These are phyloP conservation scores for Nicotiana otophora DNA, from an alignment of 257 asterid genomes.

Conservation along the genomic window DNA sequence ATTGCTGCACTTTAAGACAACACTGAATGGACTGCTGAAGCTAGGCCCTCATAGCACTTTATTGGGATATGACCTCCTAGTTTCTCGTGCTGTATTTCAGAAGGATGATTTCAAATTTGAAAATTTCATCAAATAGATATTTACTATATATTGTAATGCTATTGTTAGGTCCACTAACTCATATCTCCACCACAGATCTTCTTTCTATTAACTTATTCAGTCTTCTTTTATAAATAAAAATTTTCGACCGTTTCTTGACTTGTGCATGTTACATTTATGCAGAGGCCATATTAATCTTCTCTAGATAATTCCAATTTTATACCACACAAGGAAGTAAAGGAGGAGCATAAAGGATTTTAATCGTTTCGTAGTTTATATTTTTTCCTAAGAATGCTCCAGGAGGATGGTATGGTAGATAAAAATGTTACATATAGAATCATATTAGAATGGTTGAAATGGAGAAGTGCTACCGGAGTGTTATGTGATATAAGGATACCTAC, in stretches of 20 bases:
- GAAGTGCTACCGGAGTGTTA: no score
- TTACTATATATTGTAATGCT: neutral
- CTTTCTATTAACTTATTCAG: neutral
- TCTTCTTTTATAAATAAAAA: neutral
- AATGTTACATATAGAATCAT: no score
- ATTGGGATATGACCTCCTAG: neutral
- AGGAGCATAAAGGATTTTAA: neutral
- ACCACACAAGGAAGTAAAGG: neutral
- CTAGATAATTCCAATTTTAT: neutral
- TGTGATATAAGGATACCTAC: no score
- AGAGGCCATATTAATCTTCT: neutral
- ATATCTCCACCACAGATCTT: neutral
- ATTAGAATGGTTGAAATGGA: no score
- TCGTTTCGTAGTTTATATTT: neutral
- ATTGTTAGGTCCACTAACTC: neutral
- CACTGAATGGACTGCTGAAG: neutral
- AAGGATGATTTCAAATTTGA: neutral
- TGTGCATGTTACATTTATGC: neutral
- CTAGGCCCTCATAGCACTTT: neutral
- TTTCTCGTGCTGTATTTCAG: neutral
- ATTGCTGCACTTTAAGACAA: neutral
- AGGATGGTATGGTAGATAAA: no score
- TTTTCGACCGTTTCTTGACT: neutral
- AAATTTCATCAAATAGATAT: neutral
- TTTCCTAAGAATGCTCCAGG: neutral